Evolutionary conservation across 176 grass and related monocot species (phyloP).

Genomic region (Cenchrus americanus): DNA sequence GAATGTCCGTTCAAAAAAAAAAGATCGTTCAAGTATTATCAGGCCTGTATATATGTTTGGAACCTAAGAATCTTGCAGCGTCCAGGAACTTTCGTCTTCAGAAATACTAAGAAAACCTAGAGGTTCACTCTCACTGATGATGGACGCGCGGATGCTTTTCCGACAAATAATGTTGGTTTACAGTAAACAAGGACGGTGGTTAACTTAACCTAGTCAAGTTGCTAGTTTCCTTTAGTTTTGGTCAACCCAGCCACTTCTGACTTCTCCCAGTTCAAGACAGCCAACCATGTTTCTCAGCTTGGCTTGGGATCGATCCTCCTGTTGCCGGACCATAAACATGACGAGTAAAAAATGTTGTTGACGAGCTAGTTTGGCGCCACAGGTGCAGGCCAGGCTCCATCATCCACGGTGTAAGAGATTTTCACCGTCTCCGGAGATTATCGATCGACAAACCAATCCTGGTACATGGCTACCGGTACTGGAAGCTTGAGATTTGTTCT

Average conservation of each 20-base stretch:
- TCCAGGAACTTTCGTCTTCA: background rate
- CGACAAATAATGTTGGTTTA: background rate
- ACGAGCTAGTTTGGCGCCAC: background rate
- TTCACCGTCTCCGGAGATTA: background rate
- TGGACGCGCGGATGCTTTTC: background rate
- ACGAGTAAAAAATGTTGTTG: background rate
- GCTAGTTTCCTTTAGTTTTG: background rate
- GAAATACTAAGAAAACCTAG: background rate
- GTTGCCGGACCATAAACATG: background rate
- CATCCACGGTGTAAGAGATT: background rate
- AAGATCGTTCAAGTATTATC: no score
- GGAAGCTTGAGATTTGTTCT: background rate
- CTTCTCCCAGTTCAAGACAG: background rate
- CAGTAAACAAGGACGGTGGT: slow-evolving; percentile 19
- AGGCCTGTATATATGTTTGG: no score
- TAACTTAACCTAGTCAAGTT: slow-evolving; percentile 29
- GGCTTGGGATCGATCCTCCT: background rate
- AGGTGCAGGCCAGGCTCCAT: background rate
- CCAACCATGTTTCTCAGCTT: background rate
- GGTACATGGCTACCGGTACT: background rate
- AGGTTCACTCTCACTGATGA: background rate
- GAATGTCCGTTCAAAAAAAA: no score
- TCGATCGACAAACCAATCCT: background rate
- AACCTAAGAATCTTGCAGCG: no score
- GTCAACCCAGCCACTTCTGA: background rate